Conservation (phyloP, 495 filamentous ascomycete species). For the Neurospora sp. region DNA sequence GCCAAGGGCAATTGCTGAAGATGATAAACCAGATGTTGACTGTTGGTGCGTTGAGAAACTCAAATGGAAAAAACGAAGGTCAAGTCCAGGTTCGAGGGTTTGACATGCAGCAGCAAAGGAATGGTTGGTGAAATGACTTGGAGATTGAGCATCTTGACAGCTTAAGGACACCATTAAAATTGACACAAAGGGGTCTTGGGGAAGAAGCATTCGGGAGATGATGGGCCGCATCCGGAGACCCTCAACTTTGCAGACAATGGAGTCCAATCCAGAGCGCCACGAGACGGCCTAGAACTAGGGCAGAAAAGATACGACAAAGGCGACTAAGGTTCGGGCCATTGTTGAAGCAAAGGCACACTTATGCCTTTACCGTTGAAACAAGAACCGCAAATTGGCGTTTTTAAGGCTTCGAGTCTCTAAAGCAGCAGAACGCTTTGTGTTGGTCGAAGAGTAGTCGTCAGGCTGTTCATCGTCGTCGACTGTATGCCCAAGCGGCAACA, state of each 20-base stretch:
- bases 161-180: neutral
- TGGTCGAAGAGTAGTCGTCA: neutral
- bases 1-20: neutral
- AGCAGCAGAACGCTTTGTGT: neutral
- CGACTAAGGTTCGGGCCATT: neutral
- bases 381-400: neutral
- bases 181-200: neutral
- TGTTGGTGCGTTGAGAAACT: neutral
- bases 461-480: neutral
- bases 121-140: neutral
- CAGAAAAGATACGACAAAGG: neutral
- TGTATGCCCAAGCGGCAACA: neutral
- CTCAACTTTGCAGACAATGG: neutral
- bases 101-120: neutral
- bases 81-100: neutral
- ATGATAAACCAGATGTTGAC: neutral
- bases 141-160: neutral
- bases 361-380: neutral
- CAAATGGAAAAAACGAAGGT: neutral
- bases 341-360: neutral
- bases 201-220: neutral
- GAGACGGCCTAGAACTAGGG: neutral
- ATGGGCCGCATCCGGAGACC: neutral
- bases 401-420: neutral
- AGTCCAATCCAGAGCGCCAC: neutral